A percentile compares a stretch with the other conserved stretches of the same genome.
These are phyloP conservation scores for Tolypocladium guangdongense DNA, from an alignment of 2,329 filamentous ascomycete species.

Conservation along the genomic window DNA sequence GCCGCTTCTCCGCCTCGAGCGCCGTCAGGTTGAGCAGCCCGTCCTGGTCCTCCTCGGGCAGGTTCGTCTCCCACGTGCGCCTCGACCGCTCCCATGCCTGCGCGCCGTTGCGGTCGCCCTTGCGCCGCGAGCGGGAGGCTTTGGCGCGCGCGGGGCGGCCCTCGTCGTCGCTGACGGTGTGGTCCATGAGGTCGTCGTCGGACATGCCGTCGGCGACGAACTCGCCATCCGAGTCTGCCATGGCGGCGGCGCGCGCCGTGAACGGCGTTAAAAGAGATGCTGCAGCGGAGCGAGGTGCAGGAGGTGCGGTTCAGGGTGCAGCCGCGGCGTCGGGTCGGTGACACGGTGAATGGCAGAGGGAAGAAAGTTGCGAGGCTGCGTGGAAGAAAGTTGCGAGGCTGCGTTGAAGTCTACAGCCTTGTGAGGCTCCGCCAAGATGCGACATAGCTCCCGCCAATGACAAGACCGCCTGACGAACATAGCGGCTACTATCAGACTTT, in stretches of 20 bases:
- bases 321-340: neutral
- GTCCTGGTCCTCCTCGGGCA: slow-evolving; percentile 60
- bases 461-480: neutral
- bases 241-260: slow-evolving; percentile 18
- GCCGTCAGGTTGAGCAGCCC: slow-evolving; percentile 68
- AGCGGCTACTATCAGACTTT: too few species aligned
- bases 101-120: slow-evolving; percentile 27
- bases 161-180: slow-evolving; percentile 31
- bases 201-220: slow-evolving; percentile 53
- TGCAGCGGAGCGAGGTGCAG: neutral
- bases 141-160: neutral
- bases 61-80: slow-evolving; percentile 60
- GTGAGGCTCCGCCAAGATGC: slow-evolving; percentile 1
- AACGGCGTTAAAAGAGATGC: neutral
- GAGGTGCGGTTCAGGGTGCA: neutral
- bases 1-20: slow-evolving; percentile 72
- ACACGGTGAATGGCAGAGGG: neutral
- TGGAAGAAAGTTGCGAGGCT: slow-evolving; percentile 2
- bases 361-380: slow-evolving; percentile 3
- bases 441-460: neutral
- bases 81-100: slow-evolving; percentile 58
- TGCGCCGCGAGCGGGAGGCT: slow-evolving; percentile 13
- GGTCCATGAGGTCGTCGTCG: slow-evolving; percentile 50
- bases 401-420: slow-evolving; percentile 5
- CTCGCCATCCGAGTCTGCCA: slow-evolving; percentile 66